Percentiles rank a stretch among this genome's conserved stretches.
Conservation (phyloP, 257 asterid species). For the Przewalskia tangutica region DNA sequence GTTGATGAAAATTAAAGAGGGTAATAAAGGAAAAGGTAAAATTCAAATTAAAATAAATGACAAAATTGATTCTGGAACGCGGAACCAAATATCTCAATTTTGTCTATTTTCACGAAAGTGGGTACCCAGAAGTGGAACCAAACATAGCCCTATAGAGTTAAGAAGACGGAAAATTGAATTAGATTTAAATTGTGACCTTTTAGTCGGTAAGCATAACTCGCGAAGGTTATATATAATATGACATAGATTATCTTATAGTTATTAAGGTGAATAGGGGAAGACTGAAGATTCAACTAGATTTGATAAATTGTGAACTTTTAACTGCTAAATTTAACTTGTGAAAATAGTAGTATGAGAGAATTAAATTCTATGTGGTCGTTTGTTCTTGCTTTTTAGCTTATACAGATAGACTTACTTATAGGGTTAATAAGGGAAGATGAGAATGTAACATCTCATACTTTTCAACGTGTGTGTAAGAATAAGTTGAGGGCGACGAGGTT, state of each 20-base stretch:
- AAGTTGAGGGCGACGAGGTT: no score
- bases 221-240: not conserved
- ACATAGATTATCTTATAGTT: not conserved
- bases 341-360: no score
- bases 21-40: no score
- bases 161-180: not conserved
- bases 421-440: not conserved
- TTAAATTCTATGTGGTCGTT: not conserved
- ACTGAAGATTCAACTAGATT: not conserved
- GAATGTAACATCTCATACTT: no score
- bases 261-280: not conserved
- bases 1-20: no score
- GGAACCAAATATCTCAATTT: no score
- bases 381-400: not conserved
- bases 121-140: no score
- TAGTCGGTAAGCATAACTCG: not conserved
- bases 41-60: no score
- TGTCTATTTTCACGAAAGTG: no score
- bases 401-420: not conserved
- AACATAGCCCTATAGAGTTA: no score
- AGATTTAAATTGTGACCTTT: not conserved
- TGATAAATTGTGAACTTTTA: not conserved
- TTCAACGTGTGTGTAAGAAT: no score
- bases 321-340: not conserved
- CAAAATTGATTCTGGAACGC: no score